Evolutionary conservation across 2,329 filamentous ascomycete genomes (phyloP).

Genomic region (Pezicula radicicola): DNA sequence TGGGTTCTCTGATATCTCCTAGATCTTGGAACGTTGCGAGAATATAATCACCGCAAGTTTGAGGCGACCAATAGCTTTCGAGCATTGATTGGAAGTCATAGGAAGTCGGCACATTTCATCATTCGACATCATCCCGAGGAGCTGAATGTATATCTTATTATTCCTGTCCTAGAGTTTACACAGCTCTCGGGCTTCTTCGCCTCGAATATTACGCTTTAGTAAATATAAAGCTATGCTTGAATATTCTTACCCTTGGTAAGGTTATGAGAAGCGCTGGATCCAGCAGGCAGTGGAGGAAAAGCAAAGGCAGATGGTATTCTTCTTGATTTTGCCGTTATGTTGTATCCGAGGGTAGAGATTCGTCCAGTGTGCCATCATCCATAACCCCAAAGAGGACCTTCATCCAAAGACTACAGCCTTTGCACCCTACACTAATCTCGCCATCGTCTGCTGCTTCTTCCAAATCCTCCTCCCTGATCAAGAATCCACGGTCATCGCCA

Average conservation of each 20-base stretch:
- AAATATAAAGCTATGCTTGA: no score
- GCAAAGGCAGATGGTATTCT: not conserved
- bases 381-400: slow-evolving; percentile 61
- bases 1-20: slow-evolving; percentile 21
- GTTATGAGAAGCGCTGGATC: no score
- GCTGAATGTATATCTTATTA: no score
- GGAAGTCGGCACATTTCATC: slow-evolving; percentile 26
- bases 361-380: slow-evolving; percentile 24
- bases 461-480: slow-evolving; percentile 56
- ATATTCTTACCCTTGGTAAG: no score
- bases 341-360: not conserved
- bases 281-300: no score
- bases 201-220: no score
- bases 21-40: slow-evolving; percentile 27
- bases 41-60: slow-evolving; percentile 30
- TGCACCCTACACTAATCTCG: slow-evolving; percentile 61
- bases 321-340: not conserved
- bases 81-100: slow-evolving; percentile 31
- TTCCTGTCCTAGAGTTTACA: no score
- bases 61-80: slow-evolving; percentile 30
- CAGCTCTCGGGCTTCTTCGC: no score
- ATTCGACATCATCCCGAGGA: not conserved
- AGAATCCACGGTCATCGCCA: slow-evolving; percentile 59
- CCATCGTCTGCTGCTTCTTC: slow-evolving; percentile 55
- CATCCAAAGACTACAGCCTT: slow-evolving; percentile 65